Percentiles rank a stretch among this genome's conserved stretches.
Evolutionary conservation across 495 filamentous ascomycete species (phyloP).

Genomic region (Trichocladium uniseriatum): DNA sequence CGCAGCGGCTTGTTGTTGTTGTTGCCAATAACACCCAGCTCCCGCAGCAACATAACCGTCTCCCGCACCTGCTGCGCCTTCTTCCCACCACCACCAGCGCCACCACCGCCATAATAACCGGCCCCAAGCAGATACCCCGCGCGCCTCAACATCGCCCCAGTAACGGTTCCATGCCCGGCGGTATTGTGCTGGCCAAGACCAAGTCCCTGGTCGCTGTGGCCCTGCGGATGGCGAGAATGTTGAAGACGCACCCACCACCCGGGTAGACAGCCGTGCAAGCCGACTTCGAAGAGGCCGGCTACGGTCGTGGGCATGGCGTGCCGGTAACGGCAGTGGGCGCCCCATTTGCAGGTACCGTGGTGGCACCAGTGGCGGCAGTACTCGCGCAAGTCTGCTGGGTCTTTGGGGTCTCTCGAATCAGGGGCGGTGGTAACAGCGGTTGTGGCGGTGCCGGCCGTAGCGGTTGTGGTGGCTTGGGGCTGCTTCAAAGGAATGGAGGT

Average conservation of each 20-base stretch:
- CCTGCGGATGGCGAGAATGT: not conserved
- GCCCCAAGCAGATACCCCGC: too few relatives aligned
- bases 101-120: too few relatives aligned
- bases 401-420: not conserved
- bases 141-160: too few relatives aligned
- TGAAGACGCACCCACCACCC: conserved; percentile 23
- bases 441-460: not conserved
- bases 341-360: conserved; percentile 37
- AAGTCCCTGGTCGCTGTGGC: not conserved
- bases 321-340: conserved; percentile 30
- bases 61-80: too few relatives aligned
- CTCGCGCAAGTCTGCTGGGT: conserved; percentile 4
- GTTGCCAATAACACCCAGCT: not conserved
- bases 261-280: conserved; percentile 27
- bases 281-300: conserved; percentile 28
- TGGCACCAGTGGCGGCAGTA: conserved; percentile 40
- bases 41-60: not conserved
- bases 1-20: not conserved
- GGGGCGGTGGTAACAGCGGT: not conserved
- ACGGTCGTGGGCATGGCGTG: conserved; percentile 35
- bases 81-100: too few relatives aligned
- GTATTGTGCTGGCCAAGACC: not conserved
- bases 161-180: too few relatives aligned
- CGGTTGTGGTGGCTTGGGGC: not conserved
- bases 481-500: not conserved